Percentiles rank a stretch among this genome's conserved stretches.
phyloP scores from a whole-genome alignment of 352 stramenopile genomes.

The Phytophthora aleatoria region DNA sequence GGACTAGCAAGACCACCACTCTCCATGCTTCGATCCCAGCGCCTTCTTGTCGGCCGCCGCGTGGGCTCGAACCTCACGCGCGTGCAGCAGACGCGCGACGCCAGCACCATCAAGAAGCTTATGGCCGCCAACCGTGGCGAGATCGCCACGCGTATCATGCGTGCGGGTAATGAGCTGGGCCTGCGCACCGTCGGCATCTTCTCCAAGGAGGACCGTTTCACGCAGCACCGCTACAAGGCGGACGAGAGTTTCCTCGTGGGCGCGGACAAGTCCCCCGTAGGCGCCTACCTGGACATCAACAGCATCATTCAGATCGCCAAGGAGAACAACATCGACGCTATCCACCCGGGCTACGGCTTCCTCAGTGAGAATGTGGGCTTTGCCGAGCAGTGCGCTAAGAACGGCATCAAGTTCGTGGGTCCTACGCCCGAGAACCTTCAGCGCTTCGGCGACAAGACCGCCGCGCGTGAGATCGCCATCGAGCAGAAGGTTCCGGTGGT shows the following conservation, averaged over 20 bases:
- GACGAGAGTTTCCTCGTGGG: conserved; percentile 96
- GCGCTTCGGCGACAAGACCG: conserved; percentile 91
- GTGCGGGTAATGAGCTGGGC: conserved; percentile 93
- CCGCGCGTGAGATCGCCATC: conserved; percentile 88
- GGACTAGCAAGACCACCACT: conserved; percentile 10
- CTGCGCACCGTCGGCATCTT: conserved; percentile 92
- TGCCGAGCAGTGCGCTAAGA: conserved; percentile 89
- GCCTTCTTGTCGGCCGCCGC: conserved; percentile 29
- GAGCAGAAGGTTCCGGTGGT: conserved; percentile 90
- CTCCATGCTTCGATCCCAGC: conserved; percentile 55
- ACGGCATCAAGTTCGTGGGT: conserved; percentile 95
- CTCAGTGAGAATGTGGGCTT: conserved; percentile 96
- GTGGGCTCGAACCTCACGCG: conserved; percentile 24
- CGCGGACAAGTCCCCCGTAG: conserved; percentile 91
- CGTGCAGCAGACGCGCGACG: conserved; percentile 49
- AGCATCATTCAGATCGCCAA: conserved; percentile 94
- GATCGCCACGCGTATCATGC: conserved; percentile 97
- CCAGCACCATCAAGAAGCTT: conserved; percentile 93
- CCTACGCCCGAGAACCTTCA: conserved; percentile 93
- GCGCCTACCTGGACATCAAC: conserved; percentile 95
- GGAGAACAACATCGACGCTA: conserved; percentile 92
- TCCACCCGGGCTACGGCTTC: conserved; percentile 98
- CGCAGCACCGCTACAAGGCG: conserved; percentile 97
- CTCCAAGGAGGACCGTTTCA: conserved; percentile 94
- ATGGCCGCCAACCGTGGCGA: conserved; percentile 98